These are phyloP conservation scores for Oleoguttula mirabilis DNA, from an alignment of 495 filamentous ascomycete species.

Conservation along the genomic window DNA sequence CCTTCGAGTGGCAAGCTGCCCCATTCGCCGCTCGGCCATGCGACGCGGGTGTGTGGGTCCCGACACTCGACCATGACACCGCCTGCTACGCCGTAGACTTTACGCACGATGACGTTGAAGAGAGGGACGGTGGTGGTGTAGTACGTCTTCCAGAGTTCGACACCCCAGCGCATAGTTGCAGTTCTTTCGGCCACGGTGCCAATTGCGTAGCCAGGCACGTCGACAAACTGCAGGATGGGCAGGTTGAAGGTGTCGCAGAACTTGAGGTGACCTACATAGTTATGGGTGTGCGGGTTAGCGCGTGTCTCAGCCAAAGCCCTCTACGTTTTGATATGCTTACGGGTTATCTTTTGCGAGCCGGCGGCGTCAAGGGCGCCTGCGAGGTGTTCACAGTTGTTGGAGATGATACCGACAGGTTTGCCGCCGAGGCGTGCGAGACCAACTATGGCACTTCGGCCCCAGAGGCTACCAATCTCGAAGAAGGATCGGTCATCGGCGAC, in stretches of 20 bases:
- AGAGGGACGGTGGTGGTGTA: slow-evolving; percentile 47
- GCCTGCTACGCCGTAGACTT: slow-evolving; percentile 49
- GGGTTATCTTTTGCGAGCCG: slow-evolving; percentile 46
- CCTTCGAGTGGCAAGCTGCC: slow-evolving; percentile 47
- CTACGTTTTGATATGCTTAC: too few relatives aligned
- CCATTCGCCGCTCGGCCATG: slow-evolving; percentile 49
- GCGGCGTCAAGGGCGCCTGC: slow-evolving; percentile 48
- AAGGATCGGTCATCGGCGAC: slow-evolving; percentile 44
- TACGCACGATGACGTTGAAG: slow-evolving; percentile 46
- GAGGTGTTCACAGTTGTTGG: slow-evolving; percentile 47
- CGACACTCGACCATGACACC: slow-evolving; percentile 50
- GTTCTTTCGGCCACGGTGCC: slow-evolving; percentile 49
- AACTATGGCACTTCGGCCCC: slow-evolving; percentile 49
- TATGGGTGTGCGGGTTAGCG: too few relatives aligned
- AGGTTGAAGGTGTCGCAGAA: slow-evolving; percentile 54
- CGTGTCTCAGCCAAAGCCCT: too few relatives aligned
- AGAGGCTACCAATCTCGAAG: slow-evolving; percentile 51
- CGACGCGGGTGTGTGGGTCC: slow-evolving; percentile 46
- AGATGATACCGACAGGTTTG: slow-evolving; percentile 43
- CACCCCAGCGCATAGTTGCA: slow-evolving; percentile 51
- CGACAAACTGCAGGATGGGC: slow-evolving; percentile 50
- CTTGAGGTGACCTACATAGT: slow-evolving; percentile 47
- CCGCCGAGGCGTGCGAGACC: slow-evolving; percentile 46
- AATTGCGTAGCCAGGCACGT: slow-evolving; percentile 48
- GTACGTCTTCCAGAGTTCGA: slow-evolving; percentile 47